A percentile compares a stretch with the other conserved stretches of the same genome.
Conservation (phyloP, 164 flowering plant species). For the Paratinospora sagittata region DNA sequence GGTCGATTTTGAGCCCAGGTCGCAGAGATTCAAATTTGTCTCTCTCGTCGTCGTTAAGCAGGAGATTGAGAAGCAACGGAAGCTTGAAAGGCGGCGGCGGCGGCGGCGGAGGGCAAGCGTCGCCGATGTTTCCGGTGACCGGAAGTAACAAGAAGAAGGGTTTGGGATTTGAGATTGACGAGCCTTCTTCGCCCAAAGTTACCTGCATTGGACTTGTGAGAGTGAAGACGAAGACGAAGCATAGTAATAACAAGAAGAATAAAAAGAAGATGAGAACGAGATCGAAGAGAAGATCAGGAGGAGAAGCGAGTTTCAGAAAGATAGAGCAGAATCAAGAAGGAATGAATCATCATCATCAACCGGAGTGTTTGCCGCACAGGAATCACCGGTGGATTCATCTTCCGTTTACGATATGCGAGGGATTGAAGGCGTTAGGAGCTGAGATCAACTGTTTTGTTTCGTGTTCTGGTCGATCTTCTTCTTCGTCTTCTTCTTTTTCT, state of each 20-base stretch:
- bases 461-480: slow-evolving; percentile 39
- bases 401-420: slow-evolving; percentile 76
- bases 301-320: slow-evolving; percentile 58
- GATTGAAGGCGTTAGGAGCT: slow-evolving; percentile 60
- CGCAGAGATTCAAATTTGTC: slow-evolving; percentile 41
- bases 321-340: slow-evolving; percentile 25
- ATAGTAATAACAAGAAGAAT: slow-evolving; percentile 51
- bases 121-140: slow-evolving; percentile 62
- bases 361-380: slow-evolving; percentile 39
- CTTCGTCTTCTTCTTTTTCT: too few species aligned
- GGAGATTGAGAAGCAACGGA: slow-evolving; percentile 53
- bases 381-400: slow-evolving; percentile 86
- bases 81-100: slow-evolving; percentile 52
- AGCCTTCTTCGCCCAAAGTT: slow-evolving; percentile 88
- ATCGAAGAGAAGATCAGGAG: slow-evolving; percentile 44
- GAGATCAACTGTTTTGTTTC: slow-evolving; percentile 75
- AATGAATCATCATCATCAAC: slow-evolving; percentile 12
- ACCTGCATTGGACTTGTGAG: slow-evolving; percentile 93
- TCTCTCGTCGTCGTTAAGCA: slow-evolving; percentile 58
- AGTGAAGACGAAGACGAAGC: slow-evolving; percentile 75
- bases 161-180: slow-evolving; percentile 54
- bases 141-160: slow-evolving; percentile 38
- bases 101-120: slow-evolving; percentile 36
- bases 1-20: slow-evolving; percentile 58
- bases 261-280: slow-evolving; percentile 48